A percentile compares a stretch with the other conserved stretches of the same genome.
phyloP scores from a whole-genome alignment of 2,329 filamentous ascomycete genomes.

The Fusarium nematophilum region DNA sequence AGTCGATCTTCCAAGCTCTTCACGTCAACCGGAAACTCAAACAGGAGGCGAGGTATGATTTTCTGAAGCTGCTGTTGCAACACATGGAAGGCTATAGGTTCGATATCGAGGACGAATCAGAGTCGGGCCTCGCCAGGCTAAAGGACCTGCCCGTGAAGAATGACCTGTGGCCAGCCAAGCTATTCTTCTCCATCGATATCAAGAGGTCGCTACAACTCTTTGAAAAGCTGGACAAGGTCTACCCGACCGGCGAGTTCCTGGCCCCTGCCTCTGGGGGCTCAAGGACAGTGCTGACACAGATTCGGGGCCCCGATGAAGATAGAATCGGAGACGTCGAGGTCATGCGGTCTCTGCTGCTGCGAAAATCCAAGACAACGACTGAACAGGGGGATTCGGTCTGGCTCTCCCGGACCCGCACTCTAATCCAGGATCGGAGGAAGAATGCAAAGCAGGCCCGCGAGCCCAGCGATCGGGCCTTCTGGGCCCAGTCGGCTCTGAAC shows the following conservation, averaged over 20 bases:
- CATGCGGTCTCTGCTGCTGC: constrained; percentile 22
- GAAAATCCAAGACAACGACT: constrained; percentile 10
- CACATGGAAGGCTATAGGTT: constrained; percentile 28
- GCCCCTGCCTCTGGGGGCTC: not conserved
- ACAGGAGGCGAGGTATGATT: constrained; percentile 24
- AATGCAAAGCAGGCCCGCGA: constrained; percentile 40
- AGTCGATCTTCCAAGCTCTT: not conserved
- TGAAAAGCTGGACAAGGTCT: constrained; percentile 24
- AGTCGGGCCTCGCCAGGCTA: constrained; percentile 5
- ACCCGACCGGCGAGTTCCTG: constrained; percentile 32
- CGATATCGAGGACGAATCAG: constrained; percentile 39
- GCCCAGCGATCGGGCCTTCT: constrained; percentile 37
- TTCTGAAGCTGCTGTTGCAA: constrained; percentile 39
- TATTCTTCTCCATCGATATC: constrained; percentile 29
- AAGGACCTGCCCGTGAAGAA: not conserved
- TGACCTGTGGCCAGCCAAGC: constrained; percentile 20
- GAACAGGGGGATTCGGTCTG: constrained; percentile 17
- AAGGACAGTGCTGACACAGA: constrained; percentile 19
- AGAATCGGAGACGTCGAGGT: constrained; percentile 28
- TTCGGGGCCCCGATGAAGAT: constrained; percentile 1
- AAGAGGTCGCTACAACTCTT: constrained; percentile 27
- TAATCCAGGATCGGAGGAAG: constrained; percentile 36
- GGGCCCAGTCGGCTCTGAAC: constrained; percentile 42
- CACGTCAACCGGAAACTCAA: not conserved
- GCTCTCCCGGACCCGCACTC: constrained; percentile 17